These are phyloP conservation scores for Fonsecaea pugnacius DNA, from an alignment of 2,329 filamentous ascomycete genomes.

Conservation along the genomic window DNA sequence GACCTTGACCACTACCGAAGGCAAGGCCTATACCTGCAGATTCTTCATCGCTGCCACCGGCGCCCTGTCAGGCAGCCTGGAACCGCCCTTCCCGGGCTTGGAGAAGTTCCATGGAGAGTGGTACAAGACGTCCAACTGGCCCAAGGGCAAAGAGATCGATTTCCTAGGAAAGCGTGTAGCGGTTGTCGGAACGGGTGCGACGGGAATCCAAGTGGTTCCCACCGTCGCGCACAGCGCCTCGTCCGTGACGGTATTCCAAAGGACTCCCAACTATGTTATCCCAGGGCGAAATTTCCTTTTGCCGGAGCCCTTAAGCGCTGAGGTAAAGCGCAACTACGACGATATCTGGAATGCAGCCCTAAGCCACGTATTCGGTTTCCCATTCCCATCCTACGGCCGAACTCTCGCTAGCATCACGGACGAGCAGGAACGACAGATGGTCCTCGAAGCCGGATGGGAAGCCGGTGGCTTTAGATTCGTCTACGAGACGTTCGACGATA, in stretches of 20 bases:
- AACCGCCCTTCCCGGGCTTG: conserved; percentile 64
- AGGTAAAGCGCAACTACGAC: conserved; percentile 30
- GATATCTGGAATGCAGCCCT: conserved; percentile 40
- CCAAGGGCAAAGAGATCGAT: conserved; percentile 52
- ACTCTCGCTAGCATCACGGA: conserved; percentile 13
- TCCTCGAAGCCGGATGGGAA: conserved; percentile 41
- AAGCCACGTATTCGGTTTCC: conserved; percentile 40
- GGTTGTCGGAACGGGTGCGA: conserved; percentile 68
- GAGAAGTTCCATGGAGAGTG: conserved; percentile 62
- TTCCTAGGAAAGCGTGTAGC: conserved; percentile 59
- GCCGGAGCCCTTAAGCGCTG: conserved; percentile 39
- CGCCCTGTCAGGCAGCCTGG: conserved; percentile 52
- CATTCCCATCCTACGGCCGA: too few relatives aligned
- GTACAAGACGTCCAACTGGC: conserved; percentile 65
- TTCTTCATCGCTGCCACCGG: conserved; percentile 56
- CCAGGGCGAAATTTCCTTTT: conserved; percentile 21
- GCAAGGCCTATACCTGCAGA: conserved; percentile 43
- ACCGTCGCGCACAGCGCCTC: conserved; percentile 30
- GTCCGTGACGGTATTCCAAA: conserved; percentile 55
- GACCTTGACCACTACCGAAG: conserved; percentile 50
- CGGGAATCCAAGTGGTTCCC: conserved; percentile 45
- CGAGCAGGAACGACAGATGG: conserved; percentile 33
- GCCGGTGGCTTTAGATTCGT: conserved; percentile 61
- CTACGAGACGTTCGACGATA: conserved; percentile 60
- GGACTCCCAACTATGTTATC: conserved; percentile 62